Conservation (phyloP, 192 early-diverging fungal species). For the Podila clonocystis region DNA sequence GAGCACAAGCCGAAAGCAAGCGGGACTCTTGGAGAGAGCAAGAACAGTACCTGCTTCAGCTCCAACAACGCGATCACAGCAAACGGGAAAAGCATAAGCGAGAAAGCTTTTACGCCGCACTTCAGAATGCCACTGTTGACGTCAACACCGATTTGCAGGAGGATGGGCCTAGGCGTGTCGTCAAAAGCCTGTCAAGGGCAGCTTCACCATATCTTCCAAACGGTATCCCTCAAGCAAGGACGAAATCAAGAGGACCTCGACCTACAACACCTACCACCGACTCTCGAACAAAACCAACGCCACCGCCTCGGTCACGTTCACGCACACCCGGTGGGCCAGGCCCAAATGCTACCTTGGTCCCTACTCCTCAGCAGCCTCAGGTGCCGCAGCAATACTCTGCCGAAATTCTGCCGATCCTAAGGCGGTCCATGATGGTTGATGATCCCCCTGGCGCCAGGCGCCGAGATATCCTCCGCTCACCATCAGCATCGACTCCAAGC, state of each 20-base stretch:
- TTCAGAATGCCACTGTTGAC: slow-evolving; percentile 14
- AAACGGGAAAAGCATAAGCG: slow-evolving; percentile 42
- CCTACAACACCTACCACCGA: slow-evolving; percentile 26
- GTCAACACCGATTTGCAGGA: slow-evolving; percentile 1
- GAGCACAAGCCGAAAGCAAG: not conserved
- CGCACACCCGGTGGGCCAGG: slow-evolving; percentile 26
- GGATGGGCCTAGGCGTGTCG: slow-evolving; percentile 11
- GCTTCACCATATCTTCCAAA: slow-evolving; percentile 23
- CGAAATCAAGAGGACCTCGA: slow-evolving; percentile 19
- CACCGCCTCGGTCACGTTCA: slow-evolving; percentile 22
- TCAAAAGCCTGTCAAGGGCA: slow-evolving; percentile 14
- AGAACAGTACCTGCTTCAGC: slow-evolving; percentile 15
- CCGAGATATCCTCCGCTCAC: slow-evolving; percentile 14
- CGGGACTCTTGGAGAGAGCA: slow-evolving; percentile 15
- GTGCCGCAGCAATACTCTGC: slow-evolving; percentile 31
- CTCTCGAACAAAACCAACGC: slow-evolving; percentile 15
- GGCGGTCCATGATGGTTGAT: slow-evolving; percentile 22
- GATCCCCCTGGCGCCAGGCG: slow-evolving; percentile 14
- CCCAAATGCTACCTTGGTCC: not conserved
- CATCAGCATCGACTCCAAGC: slow-evolving; percentile 23
- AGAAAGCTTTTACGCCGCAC: slow-evolving; percentile 43
- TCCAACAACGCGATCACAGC: slow-evolving; percentile 5
- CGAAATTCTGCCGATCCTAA: slow-evolving; percentile 23
- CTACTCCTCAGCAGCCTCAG: slow-evolving; percentile 16
- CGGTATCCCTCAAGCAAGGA: slow-evolving; percentile 17